phyloP scores from a whole-genome alignment of 805 yeast genomes.

The Blastobotrys robertii region DNA sequence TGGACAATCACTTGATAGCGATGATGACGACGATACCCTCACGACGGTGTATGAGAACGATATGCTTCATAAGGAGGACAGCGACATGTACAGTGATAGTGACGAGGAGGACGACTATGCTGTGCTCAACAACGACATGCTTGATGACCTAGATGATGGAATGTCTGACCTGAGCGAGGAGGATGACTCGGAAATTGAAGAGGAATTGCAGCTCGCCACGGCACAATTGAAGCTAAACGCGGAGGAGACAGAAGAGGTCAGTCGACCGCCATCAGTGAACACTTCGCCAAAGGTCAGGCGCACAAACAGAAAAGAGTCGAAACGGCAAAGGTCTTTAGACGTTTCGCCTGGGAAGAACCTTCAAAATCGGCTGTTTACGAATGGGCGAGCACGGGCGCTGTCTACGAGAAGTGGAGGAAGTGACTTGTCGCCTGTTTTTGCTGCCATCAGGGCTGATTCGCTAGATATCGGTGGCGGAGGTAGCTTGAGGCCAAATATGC shows the following conservation, averaged over 20 bases:
- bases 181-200: slow-evolving; percentile 33
- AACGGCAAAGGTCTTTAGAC: slow-evolving; percentile 5
- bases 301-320: slow-evolving; percentile 1
- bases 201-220: slow-evolving; percentile 30
- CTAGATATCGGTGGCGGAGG: too few relatives aligned
- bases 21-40: slow-evolving; percentile 14
- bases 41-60: slow-evolving; percentile 10
- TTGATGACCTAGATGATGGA: slow-evolving; percentile 16
- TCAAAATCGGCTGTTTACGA: too few relatives aligned
- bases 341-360: neutral
- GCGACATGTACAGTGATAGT: slow-evolving; percentile 5
- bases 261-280: slow-evolving; percentile 9
- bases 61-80: slow-evolving; percentile 1
- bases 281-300: slow-evolving; percentile 11
- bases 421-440: neutral
- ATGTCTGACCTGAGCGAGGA: slow-evolving; percentile 31
- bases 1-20: slow-evolving; percentile 1
- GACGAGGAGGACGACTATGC: slow-evolving; percentile 1
- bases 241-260: slow-evolving; percentile 5
- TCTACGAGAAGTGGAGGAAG: slow-evolving; percentile 3
- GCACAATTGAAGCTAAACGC: slow-evolving; percentile 24
- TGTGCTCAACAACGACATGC: slow-evolving; percentile 14
- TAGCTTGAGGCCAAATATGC: too few relatives aligned
- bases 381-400: slow-evolving; percentile 4
- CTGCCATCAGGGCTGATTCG: neutral